Percentiles rank a stretch among this genome's conserved stretches.
phyloP scores from a whole-genome alignment of 2,329 filamentous ascomycete genomes.

The Xylariales sp. region DNA sequence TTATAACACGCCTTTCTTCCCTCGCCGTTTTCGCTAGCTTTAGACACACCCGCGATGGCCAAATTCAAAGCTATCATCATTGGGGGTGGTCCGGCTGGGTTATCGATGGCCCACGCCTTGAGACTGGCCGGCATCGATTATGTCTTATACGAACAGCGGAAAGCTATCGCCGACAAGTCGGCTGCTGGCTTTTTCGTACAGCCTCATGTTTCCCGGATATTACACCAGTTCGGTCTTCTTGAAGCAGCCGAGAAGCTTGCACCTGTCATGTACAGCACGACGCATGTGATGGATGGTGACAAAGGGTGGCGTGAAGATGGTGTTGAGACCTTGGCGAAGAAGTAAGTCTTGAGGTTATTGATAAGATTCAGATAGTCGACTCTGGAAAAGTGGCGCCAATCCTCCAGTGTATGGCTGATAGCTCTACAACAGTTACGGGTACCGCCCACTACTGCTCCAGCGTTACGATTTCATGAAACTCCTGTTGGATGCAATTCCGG shows the following conservation, averaged over 20 bases:
- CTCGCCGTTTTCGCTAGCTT: no score
- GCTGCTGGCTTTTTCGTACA: neutral
- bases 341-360: neutral
- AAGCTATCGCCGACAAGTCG: neutral
- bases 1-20: no score
- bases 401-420: no score
- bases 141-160: slow-evolving; percentile 2
- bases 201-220: slow-evolving; percentile 2
- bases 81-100: slow-evolving; percentile 5
- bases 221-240: slow-evolving; percentile 6
- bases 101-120: slow-evolving; percentile 5
- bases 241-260: neutral
- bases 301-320: neutral
- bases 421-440: neutral
- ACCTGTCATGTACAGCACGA: neutral
- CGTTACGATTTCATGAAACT: neutral
- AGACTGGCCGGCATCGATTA: slow-evolving; percentile 2
- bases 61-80: slow-evolving; percentile 6
- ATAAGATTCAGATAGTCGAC: no score
- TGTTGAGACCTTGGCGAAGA: neutral
- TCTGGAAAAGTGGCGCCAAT: no score
- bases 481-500: neutral
- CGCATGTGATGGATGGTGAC: neutral
- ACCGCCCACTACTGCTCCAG: slow-evolving; percentile 1
- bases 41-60: no score